Conservation (phyloP, 1,284 basidiomycete genomes). For the Meripilus lineatus region DNA sequence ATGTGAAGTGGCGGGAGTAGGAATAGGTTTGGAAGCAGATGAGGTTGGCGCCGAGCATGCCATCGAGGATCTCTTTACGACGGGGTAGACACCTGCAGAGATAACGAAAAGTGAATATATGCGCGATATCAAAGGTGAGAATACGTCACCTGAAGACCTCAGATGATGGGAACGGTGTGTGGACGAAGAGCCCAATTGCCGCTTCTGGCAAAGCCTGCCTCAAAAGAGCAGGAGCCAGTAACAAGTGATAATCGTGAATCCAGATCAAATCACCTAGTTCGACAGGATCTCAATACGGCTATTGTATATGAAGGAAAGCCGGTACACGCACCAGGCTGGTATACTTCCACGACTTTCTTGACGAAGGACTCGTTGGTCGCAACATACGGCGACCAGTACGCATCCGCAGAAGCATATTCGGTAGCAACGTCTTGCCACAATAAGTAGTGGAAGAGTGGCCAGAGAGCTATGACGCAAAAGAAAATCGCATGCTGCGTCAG, state of each 20-base stretch:
- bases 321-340: slow-evolving; percentile 63
- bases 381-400: slow-evolving; percentile 82
- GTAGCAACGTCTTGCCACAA: slow-evolving; percentile 94
- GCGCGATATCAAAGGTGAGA: neutral
- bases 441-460: slow-evolving; percentile 98
- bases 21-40: slow-evolving; percentile 98
- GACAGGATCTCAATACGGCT: neutral
- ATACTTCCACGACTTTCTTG: slow-evolving; percentile 68
- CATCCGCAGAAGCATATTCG: slow-evolving; percentile 78
- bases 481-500: neutral
- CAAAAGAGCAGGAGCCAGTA: slow-evolving; percentile 86
- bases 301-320: neutral
- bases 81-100: slow-evolving; percentile 34
- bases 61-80: slow-evolving; percentile 91
- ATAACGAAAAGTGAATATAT: slow-evolving; percentile 3
- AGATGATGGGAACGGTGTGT: slow-evolving; percentile 95
- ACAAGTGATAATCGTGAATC: slow-evolving; percentile 91
- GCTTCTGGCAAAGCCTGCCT: slow-evolving; percentile 75
- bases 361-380: slow-evolving; percentile 88
- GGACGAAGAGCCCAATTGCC: slow-evolving; percentile 90
- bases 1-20: slow-evolving; percentile 93
- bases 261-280: slow-evolving; percentile 79
- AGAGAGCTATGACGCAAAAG: slow-evolving; percentile 58
- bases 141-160: slow-evolving; percentile 86
- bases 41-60: slow-evolving; percentile 96